Evolutionary conservation across 2,329 filamentous ascomycete genomes (phyloP), one percentile per base, ranked within the genome.

Genomic region (Neoscytalidium dimidiatum): DNA sequence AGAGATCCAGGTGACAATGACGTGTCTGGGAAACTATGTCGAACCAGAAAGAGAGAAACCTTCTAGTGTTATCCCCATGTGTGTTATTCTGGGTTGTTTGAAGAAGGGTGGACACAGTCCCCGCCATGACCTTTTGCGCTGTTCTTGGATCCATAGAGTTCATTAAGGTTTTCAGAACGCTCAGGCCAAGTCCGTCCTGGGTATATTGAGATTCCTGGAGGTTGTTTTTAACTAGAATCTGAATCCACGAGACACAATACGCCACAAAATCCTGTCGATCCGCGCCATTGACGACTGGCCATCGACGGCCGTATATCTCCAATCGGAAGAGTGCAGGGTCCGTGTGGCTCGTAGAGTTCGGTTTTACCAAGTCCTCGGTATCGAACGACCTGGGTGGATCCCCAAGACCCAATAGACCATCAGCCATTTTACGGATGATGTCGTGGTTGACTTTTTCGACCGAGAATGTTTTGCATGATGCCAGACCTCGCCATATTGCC

Each of bases 401-500:
- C 6, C 43, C 17, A 8, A 64, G 31, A 2, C 19, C 23, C 38
- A 41, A 8, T 11, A 64, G 2, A 17, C 8, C 8, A 21, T 43
- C 23, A 1, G 31, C 62, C 11, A 64, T 48, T 48, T 64, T 64
- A 5, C 23, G 21, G 19, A 51, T 26, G 44, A 48, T 43, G 3
- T 19, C 29, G 5, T n/a, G 21, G 21, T 48, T 43, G 9, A 64
- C 11, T 13, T 48, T 48, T 8, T 64, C 41, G 5, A 28, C 17
- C 3, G 52, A n/a, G 3, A 57, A 3, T 29, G 28, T 21, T n/a
- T 33, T 53, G 61, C 61, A 53, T 9, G 31, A 44, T 13, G n/a
- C 21, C 38, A 64, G 8, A 13, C 29, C 62, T 29, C 23, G 28
- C 62, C 62, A 64, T n/a, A 64, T 64, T 9, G 41, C 44, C 52